These are phyloP conservation scores for Paxillus rubicundulus DNA, from an alignment of 768 basidiomycete genomes.

Conservation along the genomic window DNA sequence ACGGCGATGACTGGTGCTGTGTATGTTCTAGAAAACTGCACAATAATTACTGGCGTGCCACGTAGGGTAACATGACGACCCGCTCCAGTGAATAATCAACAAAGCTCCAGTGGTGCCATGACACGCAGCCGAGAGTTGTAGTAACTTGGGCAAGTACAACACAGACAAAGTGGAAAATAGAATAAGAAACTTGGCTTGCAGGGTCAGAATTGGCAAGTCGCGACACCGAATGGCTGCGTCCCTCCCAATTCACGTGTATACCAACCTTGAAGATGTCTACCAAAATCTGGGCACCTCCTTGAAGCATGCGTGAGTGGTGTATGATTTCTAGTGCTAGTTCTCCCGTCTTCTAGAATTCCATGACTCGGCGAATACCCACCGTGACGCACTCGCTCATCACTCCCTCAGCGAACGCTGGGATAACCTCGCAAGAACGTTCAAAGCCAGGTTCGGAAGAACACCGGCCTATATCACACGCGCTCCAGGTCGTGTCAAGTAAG, in stretches of 20 bases:
- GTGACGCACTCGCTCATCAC: background rate
- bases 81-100: no score
- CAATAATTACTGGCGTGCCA: no score
- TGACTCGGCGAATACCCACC: no score
- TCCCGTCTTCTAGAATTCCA: no score
- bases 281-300: constrained; percentile 51
- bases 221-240: constrained; percentile 49
- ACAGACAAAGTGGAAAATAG: no score
- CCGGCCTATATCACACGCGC: constrained; percentile 73
- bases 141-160: no score
- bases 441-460: constrained; percentile 58
- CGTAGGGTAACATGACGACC: no score
- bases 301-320: constrained; percentile 44
- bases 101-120: no score
- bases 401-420: constrained; percentile 52
- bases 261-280: constrained; percentile 55
- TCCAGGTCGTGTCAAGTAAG: constrained; percentile 79
- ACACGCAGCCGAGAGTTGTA: no score
- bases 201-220: background rate
- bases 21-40: no score
- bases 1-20: no score
- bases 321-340: no score
- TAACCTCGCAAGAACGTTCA: constrained; percentile 58
- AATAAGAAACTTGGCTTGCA: background rate
- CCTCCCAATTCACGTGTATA: constrained; percentile 60